These are phyloP conservation scores for Fusarium pseudoanthophilum DNA, from an alignment of 2,329 filamentous ascomycete species.

Conservation along the genomic window DNA sequence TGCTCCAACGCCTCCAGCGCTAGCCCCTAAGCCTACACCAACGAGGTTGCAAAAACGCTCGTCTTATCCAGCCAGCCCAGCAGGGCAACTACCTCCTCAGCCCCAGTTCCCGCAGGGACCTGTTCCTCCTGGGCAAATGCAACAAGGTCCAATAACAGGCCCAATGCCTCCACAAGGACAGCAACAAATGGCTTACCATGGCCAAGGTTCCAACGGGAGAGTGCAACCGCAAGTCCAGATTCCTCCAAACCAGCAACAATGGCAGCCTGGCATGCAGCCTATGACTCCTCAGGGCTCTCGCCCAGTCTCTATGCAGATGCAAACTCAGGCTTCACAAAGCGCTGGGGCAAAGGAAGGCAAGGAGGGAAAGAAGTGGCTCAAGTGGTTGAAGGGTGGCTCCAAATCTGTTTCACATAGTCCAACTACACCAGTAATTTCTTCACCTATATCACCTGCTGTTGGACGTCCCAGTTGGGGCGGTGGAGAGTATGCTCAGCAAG, in stretches of 20 bases:
- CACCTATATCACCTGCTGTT: conserved; percentile 19
- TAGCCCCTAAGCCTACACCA: conserved; percentile 19
- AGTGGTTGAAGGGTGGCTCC: conserved; percentile 41
- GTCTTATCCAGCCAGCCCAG: conserved; percentile 20
- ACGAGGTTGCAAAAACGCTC: conserved; percentile 17
- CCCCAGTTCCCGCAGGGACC: conserved; percentile 4
- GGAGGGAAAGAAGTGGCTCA: conserved; percentile 41
- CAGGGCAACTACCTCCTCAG: conserved; percentile 19
- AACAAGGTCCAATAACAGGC: background rate
- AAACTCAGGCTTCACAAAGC: conserved; percentile 23
- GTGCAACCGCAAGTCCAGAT: conserved; percentile 35
- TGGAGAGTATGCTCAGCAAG: conserved; percentile 34
- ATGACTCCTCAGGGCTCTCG: conserved; percentile 18
- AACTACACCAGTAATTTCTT: conserved; percentile 22
- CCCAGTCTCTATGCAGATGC: conserved; percentile 36
- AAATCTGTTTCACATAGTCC: conserved; percentile 37
- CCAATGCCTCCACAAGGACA: conserved; percentile 15
- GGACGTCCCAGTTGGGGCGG: conserved; percentile 32
- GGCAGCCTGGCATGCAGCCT: conserved; percentile 31
- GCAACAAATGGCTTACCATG: conserved; percentile 1
- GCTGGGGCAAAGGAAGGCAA: conserved; percentile 39
- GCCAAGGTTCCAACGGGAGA: conserved; percentile 16
- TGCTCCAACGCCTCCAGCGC: conserved; percentile 1
- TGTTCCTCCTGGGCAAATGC: conserved; percentile 9
- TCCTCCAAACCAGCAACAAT: conserved; percentile 26